Evolutionary conservation across 345 rosid species (phyloP).

Genomic region (Aquilaria yunnanensis): DNA sequence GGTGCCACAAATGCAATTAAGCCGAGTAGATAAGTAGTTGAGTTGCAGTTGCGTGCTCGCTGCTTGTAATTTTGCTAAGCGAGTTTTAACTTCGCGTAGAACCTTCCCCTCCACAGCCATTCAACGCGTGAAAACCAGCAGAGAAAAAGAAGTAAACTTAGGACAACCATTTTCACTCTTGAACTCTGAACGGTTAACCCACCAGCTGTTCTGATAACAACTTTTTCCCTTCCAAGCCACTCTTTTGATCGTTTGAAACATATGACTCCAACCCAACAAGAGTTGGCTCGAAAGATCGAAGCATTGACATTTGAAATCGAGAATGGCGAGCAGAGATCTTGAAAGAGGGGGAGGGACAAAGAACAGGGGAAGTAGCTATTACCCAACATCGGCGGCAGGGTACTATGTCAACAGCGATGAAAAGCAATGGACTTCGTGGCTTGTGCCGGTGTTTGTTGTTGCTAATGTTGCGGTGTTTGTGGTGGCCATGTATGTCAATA

Average conservation of each 20-base stretch:
- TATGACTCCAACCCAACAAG: conserved; percentile 9
- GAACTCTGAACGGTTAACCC: too few species aligned
- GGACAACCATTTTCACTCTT: too few species aligned
- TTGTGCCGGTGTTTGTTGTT: conserved; percentile 70
- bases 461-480: conserved; percentile 68
- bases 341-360: conserved; percentile 47
- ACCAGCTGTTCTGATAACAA: too few species aligned
- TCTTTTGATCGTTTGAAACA: conserved; percentile 15
- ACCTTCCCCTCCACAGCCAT: too few species aligned
- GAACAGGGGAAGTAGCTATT: conserved; percentile 15
- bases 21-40: too few species aligned
- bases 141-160: too few species aligned
- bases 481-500: conserved; percentile 71
- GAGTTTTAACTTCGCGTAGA: too few species aligned
- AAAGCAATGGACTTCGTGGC: conserved; percentile 85
- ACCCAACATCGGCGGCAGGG: conserved; percentile 11
- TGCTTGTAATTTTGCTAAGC: too few species aligned
- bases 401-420: conserved; percentile 38
- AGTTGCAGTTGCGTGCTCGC: too few species aligned
- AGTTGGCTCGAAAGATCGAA: conserved; percentile 3
- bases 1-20: too few species aligned
- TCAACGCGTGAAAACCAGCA: too few species aligned
- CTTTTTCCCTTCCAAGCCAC: conserved; percentile 23
- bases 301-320: conserved; percentile 8
- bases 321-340: conserved; percentile 57